These are phyloP conservation scores for Prunus mongolica DNA, from an alignment of 306 rosid species.

Conservation along the genomic window DNA sequence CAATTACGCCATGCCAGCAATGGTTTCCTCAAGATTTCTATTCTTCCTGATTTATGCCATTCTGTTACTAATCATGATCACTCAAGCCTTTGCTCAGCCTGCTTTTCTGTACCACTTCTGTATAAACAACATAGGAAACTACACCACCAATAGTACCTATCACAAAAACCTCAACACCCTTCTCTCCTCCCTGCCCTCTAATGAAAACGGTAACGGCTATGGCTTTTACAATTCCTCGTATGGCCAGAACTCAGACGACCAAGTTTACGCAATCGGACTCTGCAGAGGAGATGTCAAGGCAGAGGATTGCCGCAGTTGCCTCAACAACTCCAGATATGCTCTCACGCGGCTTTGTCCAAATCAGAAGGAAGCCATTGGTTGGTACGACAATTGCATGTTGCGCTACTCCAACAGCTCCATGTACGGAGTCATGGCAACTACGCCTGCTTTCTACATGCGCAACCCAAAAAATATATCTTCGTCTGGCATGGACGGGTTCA, in stretches of 20 bases:
- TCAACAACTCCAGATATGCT: neutral
- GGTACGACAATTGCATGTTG: neutral
- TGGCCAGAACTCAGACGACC: neutral
- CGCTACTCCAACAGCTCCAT: neutral
- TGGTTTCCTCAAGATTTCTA: constrained; percentile 17
- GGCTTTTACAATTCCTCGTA: neutral
- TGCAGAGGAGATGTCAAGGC: neutral
- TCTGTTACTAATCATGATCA: constrained; percentile 1
- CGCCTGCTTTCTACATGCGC: accelerated
- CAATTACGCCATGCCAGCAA: neutral
- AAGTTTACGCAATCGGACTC: neutral
- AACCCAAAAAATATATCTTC: neutral
- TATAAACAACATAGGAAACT: neutral
- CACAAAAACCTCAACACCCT: neutral
- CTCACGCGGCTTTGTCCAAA: neutral
- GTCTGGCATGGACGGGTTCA: neutral
- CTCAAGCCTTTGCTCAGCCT: neutral
- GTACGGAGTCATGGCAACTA: neutral
- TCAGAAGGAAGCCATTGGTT: neutral
- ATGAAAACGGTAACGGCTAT: neutral
- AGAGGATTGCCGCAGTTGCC: neutral
- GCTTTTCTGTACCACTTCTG: neutral
- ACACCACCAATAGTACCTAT: neutral
- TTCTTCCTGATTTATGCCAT: constrained; percentile 4
- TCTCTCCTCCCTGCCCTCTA: neutral